phyloP scores from a whole-genome alignment of 768 basidiomycete genomes.

The Goffeauzyma gilvescens region DNA sequence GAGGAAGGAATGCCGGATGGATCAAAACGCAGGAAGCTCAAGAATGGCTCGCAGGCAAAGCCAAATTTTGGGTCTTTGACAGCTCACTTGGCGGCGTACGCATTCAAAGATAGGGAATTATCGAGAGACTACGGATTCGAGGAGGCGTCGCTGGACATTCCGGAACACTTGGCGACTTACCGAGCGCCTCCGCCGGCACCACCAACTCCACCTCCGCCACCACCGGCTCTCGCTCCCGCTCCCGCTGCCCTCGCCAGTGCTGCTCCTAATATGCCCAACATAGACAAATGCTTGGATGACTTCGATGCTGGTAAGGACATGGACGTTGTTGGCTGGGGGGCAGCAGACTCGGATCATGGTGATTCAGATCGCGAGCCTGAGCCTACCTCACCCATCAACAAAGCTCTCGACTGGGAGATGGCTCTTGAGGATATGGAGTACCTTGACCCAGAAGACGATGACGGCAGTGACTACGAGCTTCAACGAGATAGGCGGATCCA shows the following conservation, averaged over 20 bases:
- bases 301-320: conserved; percentile 1
- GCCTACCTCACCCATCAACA: too few species aligned
- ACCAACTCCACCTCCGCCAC: too few species aligned
- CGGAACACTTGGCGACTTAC: neutral
- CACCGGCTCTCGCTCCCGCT: too few species aligned
- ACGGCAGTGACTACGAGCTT: too few species aligned
- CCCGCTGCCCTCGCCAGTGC: too few species aligned
- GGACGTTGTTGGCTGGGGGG: neutral
- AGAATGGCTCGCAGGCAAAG: too few species aligned
- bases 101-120: neutral
- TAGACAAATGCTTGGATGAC: neutral
- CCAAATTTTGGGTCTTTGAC: too few species aligned
- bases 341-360: neutral
- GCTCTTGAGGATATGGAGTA: neutral
- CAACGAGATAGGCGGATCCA: neutral
- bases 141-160: neutral
- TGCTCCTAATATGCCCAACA: neutral
- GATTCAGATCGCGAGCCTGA: neutral
- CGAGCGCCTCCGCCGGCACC: neutral
- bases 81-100: neutral
- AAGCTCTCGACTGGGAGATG: neutral
- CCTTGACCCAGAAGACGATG: too few species aligned
- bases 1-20: too few species aligned
- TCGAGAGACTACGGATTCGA: neutral
- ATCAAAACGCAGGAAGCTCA: too few species aligned